Evolutionary conservation across 2,329 filamentous ascomycete species (phyloP), one percentile per base, ranked within the genome.

Genomic region (Colletotrichum tropicicola): DNA sequence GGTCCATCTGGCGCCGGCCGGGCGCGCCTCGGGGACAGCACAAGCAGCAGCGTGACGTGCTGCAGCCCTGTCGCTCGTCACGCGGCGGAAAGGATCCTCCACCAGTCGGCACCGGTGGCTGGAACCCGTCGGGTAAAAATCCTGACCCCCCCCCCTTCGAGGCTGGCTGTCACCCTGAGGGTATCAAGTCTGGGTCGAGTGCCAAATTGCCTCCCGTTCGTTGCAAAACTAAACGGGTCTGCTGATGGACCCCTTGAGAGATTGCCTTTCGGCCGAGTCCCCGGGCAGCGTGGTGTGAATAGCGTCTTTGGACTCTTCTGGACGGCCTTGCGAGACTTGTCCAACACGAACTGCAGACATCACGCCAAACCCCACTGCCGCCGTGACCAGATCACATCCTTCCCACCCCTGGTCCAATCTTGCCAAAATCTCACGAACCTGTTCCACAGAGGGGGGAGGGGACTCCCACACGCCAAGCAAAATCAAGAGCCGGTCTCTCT

Each of bases 11-110:
- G 56, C 60, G 60, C 55, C 60, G 60, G 60, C 54, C 53, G 59
- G 28, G 35, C 6, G 23, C 47, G 19, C 41, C 37, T 8, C 41
- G 19, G n/a, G 17, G 13, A 3, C 32, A 5, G 12, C 32, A 7
- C 28, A 30, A 35, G 32, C 32, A n/a, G 19, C 48, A 60, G 61
- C 61, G 61, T 64, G 56, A 64, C 61, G 60, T 54, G 60, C 56
- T 64, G 61, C 60, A 64, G 60, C 60, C 60, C 55, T 64, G 60
- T 64, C 41, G 60, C 54, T 17, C 60, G 27, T 53, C 60, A 59
- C 47, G 55, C 47, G 60, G 56, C 57, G 32, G 21, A 44, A 41
- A 49, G 47, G 48, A 60, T 60, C 60, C 60, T 60, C 60, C 60
- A 60, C 55, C 60, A 64, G 60, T 64, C 60, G 60, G 60, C 41